Evolutionary conservation across 352 stramenopile species (phyloP).

Genomic region (Phytophthora pisi): DNA sequence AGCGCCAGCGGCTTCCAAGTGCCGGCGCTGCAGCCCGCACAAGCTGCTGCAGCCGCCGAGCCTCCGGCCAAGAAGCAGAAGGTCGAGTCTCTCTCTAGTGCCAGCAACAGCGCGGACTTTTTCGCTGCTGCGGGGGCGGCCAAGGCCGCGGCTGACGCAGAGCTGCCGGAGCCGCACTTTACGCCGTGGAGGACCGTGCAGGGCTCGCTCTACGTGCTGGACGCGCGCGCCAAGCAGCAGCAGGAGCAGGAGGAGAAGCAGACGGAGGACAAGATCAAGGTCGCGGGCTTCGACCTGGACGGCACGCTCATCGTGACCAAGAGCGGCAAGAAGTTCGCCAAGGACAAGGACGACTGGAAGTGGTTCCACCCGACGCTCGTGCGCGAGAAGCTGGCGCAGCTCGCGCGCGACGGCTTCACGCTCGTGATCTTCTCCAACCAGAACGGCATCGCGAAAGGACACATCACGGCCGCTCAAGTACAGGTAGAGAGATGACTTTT

Average conservation of each 20-base stretch:
- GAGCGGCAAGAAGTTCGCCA: constrained; percentile 82
- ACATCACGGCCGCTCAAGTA: constrained; percentile 59
- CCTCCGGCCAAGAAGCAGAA: constrained; percentile 33
- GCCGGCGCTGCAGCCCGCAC: background rate
- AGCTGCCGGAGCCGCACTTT: constrained; percentile 35
- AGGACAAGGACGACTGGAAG: constrained; percentile 76
- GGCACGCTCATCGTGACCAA: constrained; percentile 85
- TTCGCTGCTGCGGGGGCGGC: constrained; percentile 5
- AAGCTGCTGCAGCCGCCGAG: background rate
- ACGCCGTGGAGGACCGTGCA: constrained; percentile 51
- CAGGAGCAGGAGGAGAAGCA: constrained; percentile 5
- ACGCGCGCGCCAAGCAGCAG: constrained; percentile 39
- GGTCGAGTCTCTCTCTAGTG: background rate
- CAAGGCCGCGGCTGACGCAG: background rate
- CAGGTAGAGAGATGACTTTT: constrained; percentile 38
- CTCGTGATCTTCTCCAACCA: constrained; percentile 87
- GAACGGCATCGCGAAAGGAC: constrained; percentile 82
- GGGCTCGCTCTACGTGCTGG: constrained; percentile 53
- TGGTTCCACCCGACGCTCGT: constrained; percentile 71
- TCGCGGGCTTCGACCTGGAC: constrained; percentile 86
- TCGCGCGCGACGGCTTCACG: constrained; percentile 53
- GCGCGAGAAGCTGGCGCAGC: constrained; percentile 48
- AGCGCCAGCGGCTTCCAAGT: constrained; percentile 31
- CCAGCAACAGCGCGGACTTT: constrained; percentile 7
- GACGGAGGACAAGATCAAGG: constrained; percentile 34